A percentile compares a stretch with the other conserved stretches of the same genome.
phyloP scores from a whole-genome alignment of 306 rosid species.

The Cucumis sativus region Cucumber_9930_V3 NC_026659.2:28873001-28873500 shows the following conservation, averaged over 20 bases:
- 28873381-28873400: neutral
- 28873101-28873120: neutral
- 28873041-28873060: constrained; percentile 25
- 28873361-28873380: neutral
- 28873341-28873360: neutral
- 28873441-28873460: constrained; percentile 11
- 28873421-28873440: constrained; percentile 4
- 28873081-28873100: neutral
- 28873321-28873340: neutral
- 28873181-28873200: neutral
- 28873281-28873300: neutral
- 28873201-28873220: neutral
- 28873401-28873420: neutral
- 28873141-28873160: neutral
- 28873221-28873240: neutral
- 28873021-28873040: constrained; percentile 55
- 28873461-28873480: neutral
- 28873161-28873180: neutral
- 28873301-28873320: neutral
- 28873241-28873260: constrained; percentile 1
- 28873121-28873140: neutral
- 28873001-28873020: constrained; percentile 77
- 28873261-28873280: neutral
- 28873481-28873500: neutral
- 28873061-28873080: constrained; percentile 1